A percentile compares a stretch with the other conserved stretches of the same genome.
Conservation (phyloP, 2,329 filamentous ascomycete species). For the Alternaria brassicicola region DNA sequence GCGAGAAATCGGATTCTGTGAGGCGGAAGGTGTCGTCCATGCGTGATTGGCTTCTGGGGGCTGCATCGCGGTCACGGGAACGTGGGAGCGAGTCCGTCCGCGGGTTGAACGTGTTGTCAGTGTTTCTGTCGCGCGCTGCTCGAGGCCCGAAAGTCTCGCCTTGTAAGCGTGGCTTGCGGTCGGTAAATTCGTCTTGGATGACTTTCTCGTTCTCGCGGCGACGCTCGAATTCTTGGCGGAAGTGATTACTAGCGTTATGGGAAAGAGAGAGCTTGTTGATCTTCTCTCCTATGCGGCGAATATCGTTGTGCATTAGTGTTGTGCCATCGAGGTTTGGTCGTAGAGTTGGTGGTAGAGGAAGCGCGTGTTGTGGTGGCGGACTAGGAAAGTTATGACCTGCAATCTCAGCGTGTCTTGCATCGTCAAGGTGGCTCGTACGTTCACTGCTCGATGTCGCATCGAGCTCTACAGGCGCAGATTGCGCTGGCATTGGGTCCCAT, state of each 20-base stretch:
- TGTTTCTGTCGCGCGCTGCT: background rate
- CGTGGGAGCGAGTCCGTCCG: slow-evolving; percentile 12
- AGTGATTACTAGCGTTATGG: slow-evolving; percentile 10
- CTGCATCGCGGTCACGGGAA: background rate
- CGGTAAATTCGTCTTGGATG: slow-evolving; percentile 34
- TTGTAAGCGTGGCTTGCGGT: slow-evolving; percentile 19
- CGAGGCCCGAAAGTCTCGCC: slow-evolving; percentile 8
- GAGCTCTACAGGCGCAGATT: slow-evolving; percentile 38
- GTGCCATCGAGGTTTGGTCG: slow-evolving; percentile 26
- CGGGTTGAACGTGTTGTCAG: background rate
- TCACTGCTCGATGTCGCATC: slow-evolving; percentile 25
- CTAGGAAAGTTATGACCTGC: slow-evolving; percentile 5
- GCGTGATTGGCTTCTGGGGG: slow-evolving; percentile 4
- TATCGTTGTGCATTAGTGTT: slow-evolving; percentile 36
- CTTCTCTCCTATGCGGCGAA: slow-evolving; percentile 41
- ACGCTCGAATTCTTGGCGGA: slow-evolving; percentile 25
- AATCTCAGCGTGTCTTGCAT: background rate
- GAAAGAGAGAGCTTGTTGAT: slow-evolving; percentile 36
- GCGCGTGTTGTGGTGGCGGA: slow-evolving; percentile 15
- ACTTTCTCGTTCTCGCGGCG: slow-evolving; percentile 39
- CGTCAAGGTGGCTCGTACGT: background rate
- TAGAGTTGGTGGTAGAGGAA: slow-evolving; percentile 11
- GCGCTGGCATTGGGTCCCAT: slow-evolving; percentile 34
- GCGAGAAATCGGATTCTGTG: slow-evolving; percentile 9
- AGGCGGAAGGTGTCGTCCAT: slow-evolving; percentile 8